Evolutionary conservation across 495 filamentous ascomycete species (phyloP).

Genomic region (Penicillium robsamsonii): DNA sequence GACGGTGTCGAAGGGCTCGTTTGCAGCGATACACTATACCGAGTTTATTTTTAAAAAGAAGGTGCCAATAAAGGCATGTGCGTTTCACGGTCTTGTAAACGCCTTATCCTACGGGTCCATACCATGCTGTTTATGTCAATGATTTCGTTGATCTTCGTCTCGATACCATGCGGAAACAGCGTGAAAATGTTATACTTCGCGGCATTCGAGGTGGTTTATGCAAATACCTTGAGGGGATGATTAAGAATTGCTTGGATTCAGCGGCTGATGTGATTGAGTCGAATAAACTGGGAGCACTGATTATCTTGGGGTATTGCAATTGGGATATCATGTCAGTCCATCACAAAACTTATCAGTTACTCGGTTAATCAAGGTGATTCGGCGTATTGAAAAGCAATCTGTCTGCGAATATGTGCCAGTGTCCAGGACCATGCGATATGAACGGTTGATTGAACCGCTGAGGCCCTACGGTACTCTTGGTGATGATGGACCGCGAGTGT

Average conservation of each 20-base stretch:
- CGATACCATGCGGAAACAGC: constrained; percentile 21
- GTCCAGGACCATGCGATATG: constrained; percentile 9
- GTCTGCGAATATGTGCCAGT: constrained; percentile 13
- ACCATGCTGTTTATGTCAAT: no score
- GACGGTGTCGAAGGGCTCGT: not conserved
- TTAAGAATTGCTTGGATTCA: constrained; percentile 12
- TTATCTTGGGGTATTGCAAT: constrained; percentile 25
- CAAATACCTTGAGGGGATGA: constrained; percentile 13
- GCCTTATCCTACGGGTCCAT: constrained; percentile 1
- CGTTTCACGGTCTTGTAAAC: no score
- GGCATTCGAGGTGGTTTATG: constrained; percentile 20
- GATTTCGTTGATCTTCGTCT: not conserved
- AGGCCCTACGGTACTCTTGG: constrained; percentile 21
- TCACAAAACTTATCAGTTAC: constrained; percentile 25
- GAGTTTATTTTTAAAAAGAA: not conserved
- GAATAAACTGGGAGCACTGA: constrained; percentile 10
- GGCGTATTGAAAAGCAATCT: not conserved
- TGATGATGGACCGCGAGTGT: constrained; percentile 3
- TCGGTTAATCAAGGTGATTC: constrained; percentile 13
- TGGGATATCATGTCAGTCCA: constrained; percentile 26
- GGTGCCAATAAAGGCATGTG: not conserved
- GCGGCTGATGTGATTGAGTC: constrained; percentile 7
- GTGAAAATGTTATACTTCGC: constrained; percentile 23
- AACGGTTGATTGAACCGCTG: constrained; percentile 14
- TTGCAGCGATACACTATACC: not conserved